Evolutionary conservation across 2,329 filamentous ascomycete species (phyloP).

Genomic region (Xylaria sp.): DNA sequence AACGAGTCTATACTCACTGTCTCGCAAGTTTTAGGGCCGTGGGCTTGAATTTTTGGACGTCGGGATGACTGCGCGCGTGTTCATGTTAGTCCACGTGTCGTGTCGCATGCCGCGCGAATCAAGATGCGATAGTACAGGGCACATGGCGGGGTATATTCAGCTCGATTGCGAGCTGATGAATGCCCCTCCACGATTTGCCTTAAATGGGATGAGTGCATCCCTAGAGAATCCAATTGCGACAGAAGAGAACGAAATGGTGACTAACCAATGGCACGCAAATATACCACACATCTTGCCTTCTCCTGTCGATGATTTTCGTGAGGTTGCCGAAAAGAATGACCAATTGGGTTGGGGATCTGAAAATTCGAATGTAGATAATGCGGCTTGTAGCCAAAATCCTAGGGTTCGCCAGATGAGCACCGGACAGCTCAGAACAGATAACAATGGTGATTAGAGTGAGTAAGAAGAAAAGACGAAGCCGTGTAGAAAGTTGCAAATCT

Average conservation of each 20-base stretch:
- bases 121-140: constrained; percentile 26
- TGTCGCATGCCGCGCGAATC: background rate
- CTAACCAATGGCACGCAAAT: constrained; percentile 92
- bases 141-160: constrained; percentile 39
- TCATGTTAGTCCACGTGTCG: constrained; percentile 33
- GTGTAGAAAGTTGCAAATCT: background rate
- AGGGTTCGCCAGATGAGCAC: background rate
- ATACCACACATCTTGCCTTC: constrained; percentile 87
- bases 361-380: background rate
- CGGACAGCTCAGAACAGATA: background rate
- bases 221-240: background rate
- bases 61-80: constrained; percentile 73
- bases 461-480: background rate
- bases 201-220: background rate
- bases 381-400: background rate
- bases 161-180: constrained; percentile 41
- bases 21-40: constrained; percentile 93
- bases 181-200: constrained; percentile 50
- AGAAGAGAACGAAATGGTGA: constrained; percentile 45
- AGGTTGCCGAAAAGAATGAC: background rate
- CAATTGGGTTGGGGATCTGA: constrained; percentile 1
- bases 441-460: background rate
- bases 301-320: background rate
- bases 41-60: constrained; percentile 96
- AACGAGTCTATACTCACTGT: constrained; percentile 71